Evolutionary conservation across 352 stramenopile genomes (phyloP).

Genomic region (Plasmopara muralis): DNA sequence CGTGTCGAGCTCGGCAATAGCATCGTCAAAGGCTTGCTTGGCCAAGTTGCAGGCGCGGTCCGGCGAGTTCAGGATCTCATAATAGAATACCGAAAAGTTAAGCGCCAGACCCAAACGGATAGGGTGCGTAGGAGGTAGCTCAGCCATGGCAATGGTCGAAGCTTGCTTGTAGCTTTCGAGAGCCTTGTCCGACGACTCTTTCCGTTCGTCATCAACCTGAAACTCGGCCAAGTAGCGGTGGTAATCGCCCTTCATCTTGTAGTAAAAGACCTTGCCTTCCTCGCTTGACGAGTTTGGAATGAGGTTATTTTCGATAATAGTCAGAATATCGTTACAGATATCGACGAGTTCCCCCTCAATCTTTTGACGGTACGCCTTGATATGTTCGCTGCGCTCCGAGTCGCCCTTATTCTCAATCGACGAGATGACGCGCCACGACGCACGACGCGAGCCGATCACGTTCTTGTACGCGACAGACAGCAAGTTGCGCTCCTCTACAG

Average conservation of each 20-base stretch:
- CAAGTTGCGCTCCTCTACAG: constrained; percentile 98
- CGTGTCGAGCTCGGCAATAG: constrained; percentile 99
- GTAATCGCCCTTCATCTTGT: constrained; percentile 99
- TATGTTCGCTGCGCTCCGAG: constrained; percentile 78
- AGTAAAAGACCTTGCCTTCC: constrained; percentile 99
- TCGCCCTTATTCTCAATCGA: constrained; percentile 98
- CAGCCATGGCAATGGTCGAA: constrained; percentile 90
- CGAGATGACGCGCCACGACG: constrained; percentile 98
- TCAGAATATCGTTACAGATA: constrained; percentile 97
- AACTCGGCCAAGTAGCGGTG: constrained; percentile 99
- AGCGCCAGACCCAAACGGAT: constrained; percentile 98
- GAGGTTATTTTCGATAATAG: constrained; percentile 97
- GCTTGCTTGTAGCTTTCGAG: constrained; percentile 76
- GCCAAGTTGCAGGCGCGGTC: constrained; percentile 90
- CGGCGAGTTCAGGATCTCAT: constrained; percentile 98
- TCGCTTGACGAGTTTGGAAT: constrained; percentile 96
- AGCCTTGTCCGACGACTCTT: constrained; percentile 87
- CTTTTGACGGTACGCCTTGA: constrained; percentile 95
- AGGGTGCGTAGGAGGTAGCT: constrained; percentile 97
- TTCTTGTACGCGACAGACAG: constrained; percentile 95
- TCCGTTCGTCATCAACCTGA: constrained; percentile 93
- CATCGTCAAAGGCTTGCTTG: constrained; percentile 98
- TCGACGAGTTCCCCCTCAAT: constrained; percentile 94
- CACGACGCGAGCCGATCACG: constrained; percentile 96
- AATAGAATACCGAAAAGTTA: constrained; percentile 99